Conservation (phyloP, 805 yeast genomes). For the Zygotorulaspora sp. region DNA sequence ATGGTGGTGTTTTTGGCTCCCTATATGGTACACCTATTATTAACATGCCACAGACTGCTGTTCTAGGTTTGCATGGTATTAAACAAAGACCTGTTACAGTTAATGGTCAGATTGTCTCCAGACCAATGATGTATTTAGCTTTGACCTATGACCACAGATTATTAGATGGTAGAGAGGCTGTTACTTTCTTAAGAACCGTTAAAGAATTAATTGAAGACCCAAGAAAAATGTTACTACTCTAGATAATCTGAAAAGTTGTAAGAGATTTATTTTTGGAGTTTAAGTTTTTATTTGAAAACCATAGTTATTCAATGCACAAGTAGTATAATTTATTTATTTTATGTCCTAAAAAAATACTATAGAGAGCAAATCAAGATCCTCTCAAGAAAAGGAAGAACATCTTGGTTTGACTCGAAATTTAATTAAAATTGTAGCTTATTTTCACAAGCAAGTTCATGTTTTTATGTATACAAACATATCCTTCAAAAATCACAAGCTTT, state of each 20-base stretch:
- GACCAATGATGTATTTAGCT: constrained; percentile 99
- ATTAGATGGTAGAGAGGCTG: constrained; percentile 98
- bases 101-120: constrained; percentile 89
- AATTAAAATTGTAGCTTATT: too few relatives aligned
- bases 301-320: constrained; percentile 1
- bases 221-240: constrained; percentile 83
- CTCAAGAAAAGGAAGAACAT: too few relatives aligned
- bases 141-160: constrained; percentile 97
- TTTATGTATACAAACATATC: too few relatives aligned
- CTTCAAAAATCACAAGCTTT: constrained; percentile 9
- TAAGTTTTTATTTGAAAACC: too few relatives aligned
- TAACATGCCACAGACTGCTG: constrained; percentile 97
- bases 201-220: constrained; percentile 98
- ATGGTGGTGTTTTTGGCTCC: constrained; percentile 99
- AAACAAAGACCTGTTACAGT: constrained; percentile 97
- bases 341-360: not conserved
- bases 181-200: constrained; percentile 89
- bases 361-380: too few relatives aligned
- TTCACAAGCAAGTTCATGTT: too few relatives aligned
- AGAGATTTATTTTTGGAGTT: constrained; percentile 5
- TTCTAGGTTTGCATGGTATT: constrained; percentile 93
- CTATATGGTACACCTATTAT: constrained; percentile 97
- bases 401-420: too few relatives aligned
- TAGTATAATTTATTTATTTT: constrained; percentile 4
- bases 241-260: constrained; percentile 14